Conservation (phyloP, 768 basidiomycete genomes). For the Symmetrospora coprosmae region DNA sequence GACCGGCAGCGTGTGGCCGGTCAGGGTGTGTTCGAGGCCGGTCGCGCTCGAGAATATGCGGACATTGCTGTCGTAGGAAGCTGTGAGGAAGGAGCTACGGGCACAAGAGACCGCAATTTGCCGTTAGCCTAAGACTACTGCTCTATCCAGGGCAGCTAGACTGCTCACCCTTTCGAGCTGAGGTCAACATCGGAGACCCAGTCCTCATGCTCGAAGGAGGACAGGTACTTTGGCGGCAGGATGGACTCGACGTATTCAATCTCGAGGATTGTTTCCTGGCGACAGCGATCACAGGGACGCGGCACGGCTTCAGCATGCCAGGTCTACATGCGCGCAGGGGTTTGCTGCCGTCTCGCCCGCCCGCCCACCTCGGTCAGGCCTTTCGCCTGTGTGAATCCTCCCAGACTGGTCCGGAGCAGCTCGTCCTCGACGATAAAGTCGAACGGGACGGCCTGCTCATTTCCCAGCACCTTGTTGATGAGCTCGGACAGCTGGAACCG, state of each 20-base stretch:
- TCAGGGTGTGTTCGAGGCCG: slow-evolving; percentile 44
- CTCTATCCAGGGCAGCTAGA: too few relatives aligned
- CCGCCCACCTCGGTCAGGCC: slow-evolving; percentile 53
- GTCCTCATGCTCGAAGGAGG: slow-evolving; percentile 70
- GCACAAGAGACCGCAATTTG: too few relatives aligned
- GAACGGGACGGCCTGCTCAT: slow-evolving; percentile 57
- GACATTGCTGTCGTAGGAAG: slow-evolving; percentile 65
- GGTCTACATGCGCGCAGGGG: too few relatives aligned
- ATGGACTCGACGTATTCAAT: slow-evolving; percentile 84
- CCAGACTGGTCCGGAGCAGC: slow-evolving; percentile 55
- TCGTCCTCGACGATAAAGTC: slow-evolving; percentile 72
- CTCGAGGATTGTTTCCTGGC: slow-evolving; percentile 76
- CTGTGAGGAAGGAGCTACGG: slow-evolving; percentile 43
- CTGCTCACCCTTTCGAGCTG: slow-evolving; percentile 45
- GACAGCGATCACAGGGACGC: too few relatives aligned
- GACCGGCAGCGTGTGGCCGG: slow-evolving; percentile 52
- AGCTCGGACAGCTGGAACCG: slow-evolving; percentile 95
- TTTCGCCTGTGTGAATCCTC: slow-evolving; percentile 45
- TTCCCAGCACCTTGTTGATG: slow-evolving; percentile 72
- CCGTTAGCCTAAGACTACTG: too few relatives aligned
- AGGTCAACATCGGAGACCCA: slow-evolving; percentile 69
- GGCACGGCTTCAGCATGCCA: too few relatives aligned
- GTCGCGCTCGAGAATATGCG: slow-evolving; percentile 61
- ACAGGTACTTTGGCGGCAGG: slow-evolving; percentile 68
- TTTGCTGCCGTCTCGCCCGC: not conserved